Conservation (phyloP, 306 rosid species). For the Quercus glauca region DNA sequence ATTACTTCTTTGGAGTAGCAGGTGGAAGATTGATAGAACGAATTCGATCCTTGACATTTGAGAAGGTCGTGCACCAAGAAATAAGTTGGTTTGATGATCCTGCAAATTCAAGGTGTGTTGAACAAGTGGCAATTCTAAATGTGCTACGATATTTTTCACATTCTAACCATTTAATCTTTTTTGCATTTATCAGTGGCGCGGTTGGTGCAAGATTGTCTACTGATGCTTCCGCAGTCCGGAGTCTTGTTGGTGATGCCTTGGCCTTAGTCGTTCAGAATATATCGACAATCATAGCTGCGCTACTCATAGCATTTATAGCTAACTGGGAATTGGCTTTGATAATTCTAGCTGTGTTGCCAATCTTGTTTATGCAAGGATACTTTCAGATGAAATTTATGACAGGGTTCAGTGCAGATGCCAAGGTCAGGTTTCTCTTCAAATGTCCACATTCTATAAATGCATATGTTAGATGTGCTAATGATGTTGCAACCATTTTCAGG, state of each 20-base stretch:
- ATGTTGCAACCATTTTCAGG: conserved; percentile 31
- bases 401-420: conserved; percentile 87
- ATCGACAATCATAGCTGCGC: conserved; percentile 50
- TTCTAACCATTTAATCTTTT: background rate
- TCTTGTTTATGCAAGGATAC: conserved; percentile 51
- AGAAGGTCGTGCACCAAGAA: conserved; percentile 79
- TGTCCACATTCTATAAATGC: background rate
- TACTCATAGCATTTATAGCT: conserved; percentile 72
- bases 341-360: conserved; percentile 60
- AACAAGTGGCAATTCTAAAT: background rate
- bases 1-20: conserved; percentile 70
- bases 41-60: conserved; percentile 70
- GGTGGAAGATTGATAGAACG: conserved; percentile 77
- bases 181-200: conserved; percentile 52
- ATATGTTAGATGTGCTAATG: background rate
- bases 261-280: conserved; percentile 66
- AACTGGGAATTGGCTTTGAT: conserved; percentile 70
- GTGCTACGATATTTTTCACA: background rate
- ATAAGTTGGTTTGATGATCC: conserved; percentile 89
- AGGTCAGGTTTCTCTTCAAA: conserved; percentile 40
- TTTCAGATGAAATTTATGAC: conserved; percentile 49
- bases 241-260: conserved; percentile 81
- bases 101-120: conserved; percentile 75
- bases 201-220: conserved; percentile 84
- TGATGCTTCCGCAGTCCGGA: conserved; percentile 70